Conservation (phyloP, 345 rosid species). For the Syzygium aqueum region DNA sequence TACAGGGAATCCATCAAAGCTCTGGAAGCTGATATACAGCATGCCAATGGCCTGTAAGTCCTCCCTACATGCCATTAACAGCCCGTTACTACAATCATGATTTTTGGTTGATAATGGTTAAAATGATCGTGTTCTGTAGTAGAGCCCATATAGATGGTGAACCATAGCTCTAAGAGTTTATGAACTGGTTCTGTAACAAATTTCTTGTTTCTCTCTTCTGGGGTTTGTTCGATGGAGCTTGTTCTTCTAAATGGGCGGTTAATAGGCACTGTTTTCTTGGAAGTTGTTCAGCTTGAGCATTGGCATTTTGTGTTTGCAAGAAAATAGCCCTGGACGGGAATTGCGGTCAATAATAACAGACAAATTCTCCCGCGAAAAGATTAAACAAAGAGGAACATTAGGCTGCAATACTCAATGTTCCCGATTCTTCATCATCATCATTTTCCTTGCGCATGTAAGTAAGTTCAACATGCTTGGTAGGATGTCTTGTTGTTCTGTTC, state of each 20-base stretch:
- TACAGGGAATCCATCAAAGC: conserved; percentile 52
- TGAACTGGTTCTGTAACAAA: not conserved
- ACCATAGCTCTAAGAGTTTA: not conserved
- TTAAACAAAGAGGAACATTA: not conserved
- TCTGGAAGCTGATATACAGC: conserved; percentile 60
- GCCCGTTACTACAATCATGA: not conserved
- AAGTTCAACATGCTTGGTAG: not conserved
- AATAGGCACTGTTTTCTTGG: not conserved
- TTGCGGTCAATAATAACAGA: not conserved
- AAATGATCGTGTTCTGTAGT: not conserved
- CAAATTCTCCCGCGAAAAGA: not conserved
- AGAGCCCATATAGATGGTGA: not conserved
- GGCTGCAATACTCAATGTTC: not conserved
- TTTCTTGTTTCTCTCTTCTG: not conserved
- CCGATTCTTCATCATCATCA: not conserved
- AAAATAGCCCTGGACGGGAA: not conserved
- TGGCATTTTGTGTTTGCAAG: not conserved
- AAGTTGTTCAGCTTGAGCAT: not conserved
- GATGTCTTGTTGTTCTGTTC: not conserved
- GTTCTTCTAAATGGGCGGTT: not conserved
- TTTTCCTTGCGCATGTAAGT: not conserved
- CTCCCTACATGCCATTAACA: not conserved
- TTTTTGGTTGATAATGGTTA: not conserved
- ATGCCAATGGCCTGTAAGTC: conserved; percentile 54
- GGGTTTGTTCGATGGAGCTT: not conserved